Conservation (phyloP, 495 filamentous ascomycete genomes). For the Tuber calosporum region DNA sequence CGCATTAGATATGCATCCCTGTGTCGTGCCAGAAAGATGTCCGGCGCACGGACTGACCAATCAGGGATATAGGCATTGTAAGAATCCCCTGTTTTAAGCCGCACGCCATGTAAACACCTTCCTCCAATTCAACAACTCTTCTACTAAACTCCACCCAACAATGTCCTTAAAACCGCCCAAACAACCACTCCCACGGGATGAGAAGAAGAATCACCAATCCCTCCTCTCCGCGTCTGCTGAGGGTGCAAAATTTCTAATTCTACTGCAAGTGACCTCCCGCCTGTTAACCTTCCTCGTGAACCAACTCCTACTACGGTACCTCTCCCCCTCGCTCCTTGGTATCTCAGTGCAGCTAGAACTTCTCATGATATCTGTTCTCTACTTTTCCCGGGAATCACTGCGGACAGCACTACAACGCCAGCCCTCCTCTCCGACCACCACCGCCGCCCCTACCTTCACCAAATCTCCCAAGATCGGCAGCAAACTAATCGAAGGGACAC, state of each 20-base stretch:
- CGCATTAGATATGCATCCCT: not conserved
- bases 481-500: conserved; percentile 26
- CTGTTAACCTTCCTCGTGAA: conserved; percentile 84
- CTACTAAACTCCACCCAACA: not conserved
- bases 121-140: not conserved
- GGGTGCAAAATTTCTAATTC: conserved; percentile 76
- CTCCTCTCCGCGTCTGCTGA: conserved; percentile 51
- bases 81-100: conserved; percentile 16
- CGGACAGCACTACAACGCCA: conserved; percentile 81
- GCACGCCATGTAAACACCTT: conserved; percentile 19
- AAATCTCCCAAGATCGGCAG: conserved; percentile 18
- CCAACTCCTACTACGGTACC: conserved; percentile 75
- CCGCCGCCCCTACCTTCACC: conserved; percentile 25
- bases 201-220: conserved; percentile 19
- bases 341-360: conserved; percentile 84
- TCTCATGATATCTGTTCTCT: conserved; percentile 77
- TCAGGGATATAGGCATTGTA: not conserved
- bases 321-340: conserved; percentile 76
- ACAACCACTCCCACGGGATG: conserved; percentile 8
- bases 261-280: conserved; percentile 75
- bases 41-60: not conserved
- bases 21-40: not conserved
- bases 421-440: conserved; percentile 41
- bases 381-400: conserved; percentile 83
- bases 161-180: conserved; percentile 23